Base-by-base conservation (phyloP, 2,329 filamentous ascomycete genomes). In the Raffaelea arxii region DNA sequence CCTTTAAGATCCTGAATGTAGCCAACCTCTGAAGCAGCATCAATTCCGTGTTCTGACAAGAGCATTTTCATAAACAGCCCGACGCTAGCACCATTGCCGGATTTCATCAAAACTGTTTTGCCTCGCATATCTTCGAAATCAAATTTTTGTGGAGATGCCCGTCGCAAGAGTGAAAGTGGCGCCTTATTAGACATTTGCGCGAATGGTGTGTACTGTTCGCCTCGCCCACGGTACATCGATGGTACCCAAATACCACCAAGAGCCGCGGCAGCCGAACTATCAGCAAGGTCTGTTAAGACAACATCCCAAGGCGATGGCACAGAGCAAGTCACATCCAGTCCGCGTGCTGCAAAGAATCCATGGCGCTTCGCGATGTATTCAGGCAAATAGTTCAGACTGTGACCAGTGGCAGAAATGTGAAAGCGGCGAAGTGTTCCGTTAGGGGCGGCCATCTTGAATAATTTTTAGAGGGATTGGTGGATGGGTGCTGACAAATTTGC, bases 321-420 rank as follows among this genome's bases (percentile, higher is more conserved):
- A 12, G 48, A 56, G n/a, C 57, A 55, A 16, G 49, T 53, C 11
- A 60, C 49, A n/a, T 59, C 55, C 32, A 61, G 53, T 11, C 56
- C 57, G 51, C 59, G 57, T 16, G 58, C 57, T 30, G 44, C 25
- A 54, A 61, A 60, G 51, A 59, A 60, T 16, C 56, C 58, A 41
- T 58, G 57, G 10, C 58, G 48, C 22, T 51, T 49, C 6, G 58
- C 58, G 46, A 60, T 61, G 50, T 60, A 59, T 44, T 61, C 54
- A 4, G 59, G 59, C 11, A 60, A 55, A 40, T 61, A 59, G 47
- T 60, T 59, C 46, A 61, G 49, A 43, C 53, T 58, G 54, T 58
- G 52, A 40, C 57, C 57, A 7, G 56, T 59, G 40, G 57, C 55
- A 4, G 55, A 51, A 27, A 58, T 18, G 44, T 56, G 51, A 45